These are phyloP conservation scores for Fusarium begoniae DNA, from an alignment of 2,329 filamentous ascomycete genomes.

Conservation along the genomic window DNA sequence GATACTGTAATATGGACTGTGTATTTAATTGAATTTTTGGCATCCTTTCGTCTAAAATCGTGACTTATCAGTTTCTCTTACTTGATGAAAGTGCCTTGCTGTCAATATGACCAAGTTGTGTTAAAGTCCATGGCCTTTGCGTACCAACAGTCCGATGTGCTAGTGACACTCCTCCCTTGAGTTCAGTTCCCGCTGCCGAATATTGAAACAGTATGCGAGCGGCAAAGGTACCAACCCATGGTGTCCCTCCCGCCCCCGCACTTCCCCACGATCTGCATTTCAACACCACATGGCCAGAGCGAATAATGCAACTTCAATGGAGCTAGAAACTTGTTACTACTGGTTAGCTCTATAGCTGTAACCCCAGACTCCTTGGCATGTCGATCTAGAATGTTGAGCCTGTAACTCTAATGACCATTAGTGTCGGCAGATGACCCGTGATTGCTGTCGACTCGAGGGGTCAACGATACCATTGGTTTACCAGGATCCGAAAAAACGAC, in stretches of 20 bases:
- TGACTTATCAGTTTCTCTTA: rapidly evolving
- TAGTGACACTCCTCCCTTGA: rapidly evolving
- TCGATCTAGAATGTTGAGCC: no score
- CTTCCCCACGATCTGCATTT: background rate
- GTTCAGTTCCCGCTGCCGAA: background rate
- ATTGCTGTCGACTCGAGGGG: no score
- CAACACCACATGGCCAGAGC: background rate
- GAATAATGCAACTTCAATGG: rapidly evolving
- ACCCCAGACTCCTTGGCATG: no score
- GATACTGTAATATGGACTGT: rapidly evolving
- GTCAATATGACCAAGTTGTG: background rate
- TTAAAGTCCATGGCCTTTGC: no score
- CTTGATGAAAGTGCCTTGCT: rapidly evolving
- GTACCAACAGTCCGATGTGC: rapidly evolving
- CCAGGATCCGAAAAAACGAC: rapidly evolving
- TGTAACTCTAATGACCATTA: background rate
- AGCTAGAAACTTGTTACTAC: rapidly evolving
- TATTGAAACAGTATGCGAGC: no score
- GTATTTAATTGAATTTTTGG: rapidly evolving
- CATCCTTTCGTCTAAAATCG: rapidly evolving
- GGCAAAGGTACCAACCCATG: background rate
- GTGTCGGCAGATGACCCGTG: background rate
- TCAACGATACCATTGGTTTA: background rate
- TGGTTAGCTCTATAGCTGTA: background rate
- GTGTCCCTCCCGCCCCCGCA: background rate